Base-by-base conservation (phyloP, 1,284 basidiomycete species). In the Cryptococcus sp. region DNA sequence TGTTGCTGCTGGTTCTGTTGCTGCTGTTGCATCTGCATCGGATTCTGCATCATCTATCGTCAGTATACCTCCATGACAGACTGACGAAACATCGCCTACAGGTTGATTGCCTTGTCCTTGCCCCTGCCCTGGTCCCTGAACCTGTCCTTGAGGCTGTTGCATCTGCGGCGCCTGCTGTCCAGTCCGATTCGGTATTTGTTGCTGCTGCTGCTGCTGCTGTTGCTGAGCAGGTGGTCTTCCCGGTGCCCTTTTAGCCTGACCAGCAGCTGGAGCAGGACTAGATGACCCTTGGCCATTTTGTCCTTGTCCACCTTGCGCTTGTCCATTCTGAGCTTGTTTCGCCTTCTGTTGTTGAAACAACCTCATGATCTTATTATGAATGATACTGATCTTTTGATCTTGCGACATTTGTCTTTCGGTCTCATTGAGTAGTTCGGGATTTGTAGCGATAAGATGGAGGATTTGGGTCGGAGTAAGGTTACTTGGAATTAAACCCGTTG, bases 21-120 rank as follows among this genome's bases (percentile, higher is more conserved):
- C 19, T 59, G 54, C 21, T 61, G 57, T 45, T 59, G 60, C 21
- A 58, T 25, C 25, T 49, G 46, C 43, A 62, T 45, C 47, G 62
- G 61, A 28, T 65, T 56, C 45, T 65, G 59, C 9, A 10, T 19
- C 11, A 41, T 9, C 39, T 41, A 10, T 41, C 39, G 39, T 9
- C 34, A 10, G 11, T 36, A n/a, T 36, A 10, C 34, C n/a, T 36
- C 11, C 34, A 36, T 36, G 11, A 10, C 11, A 10, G n/a, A 10
- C 34, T 36, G 34, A 10, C 34, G 11, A 10, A 10, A n/a, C 34
- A 36, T 36, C 34, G 34, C 34, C 34, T 43, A 4, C 51, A 42
- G 11, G 48, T 48, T 52, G 41, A 31, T 28, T 16, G 19, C 21
- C 23, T 49, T 21, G 39, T 31, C 25, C 45, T 19, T 48, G 48